These are phyloP conservation scores for Tetrapisispora namnaoensis DNA, from an alignment of 805 yeast genomes.

Conservation along the genomic window DNA sequence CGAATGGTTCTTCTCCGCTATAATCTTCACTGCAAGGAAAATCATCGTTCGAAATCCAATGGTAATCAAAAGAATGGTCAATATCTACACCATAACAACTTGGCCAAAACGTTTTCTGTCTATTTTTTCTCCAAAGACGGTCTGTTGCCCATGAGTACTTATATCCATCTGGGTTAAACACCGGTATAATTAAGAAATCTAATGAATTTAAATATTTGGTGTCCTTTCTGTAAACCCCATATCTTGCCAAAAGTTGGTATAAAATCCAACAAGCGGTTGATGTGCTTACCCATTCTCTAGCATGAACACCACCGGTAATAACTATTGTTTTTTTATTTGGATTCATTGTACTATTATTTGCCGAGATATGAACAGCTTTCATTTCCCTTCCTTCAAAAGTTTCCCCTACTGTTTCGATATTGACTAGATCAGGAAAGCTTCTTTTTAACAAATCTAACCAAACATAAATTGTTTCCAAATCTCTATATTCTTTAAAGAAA, in stretches of 20 bases:
- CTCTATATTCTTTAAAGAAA: conserved; percentile 64
- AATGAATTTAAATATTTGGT: conserved; percentile 42
- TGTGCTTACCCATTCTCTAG: conserved; percentile 82
- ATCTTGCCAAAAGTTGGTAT: conserved; percentile 38
- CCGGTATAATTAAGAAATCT: conserved; percentile 72
- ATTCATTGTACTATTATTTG: conserved; percentile 32
- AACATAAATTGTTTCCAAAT: conserved; percentile 54
- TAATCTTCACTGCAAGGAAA: conserved; percentile 79
- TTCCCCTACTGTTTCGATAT: conserved; percentile 57
- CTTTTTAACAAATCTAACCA: conserved; percentile 58
- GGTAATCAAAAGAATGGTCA: conserved; percentile 73
- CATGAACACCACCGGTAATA: conserved; percentile 78
- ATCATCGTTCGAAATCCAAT: conserved; percentile 51
- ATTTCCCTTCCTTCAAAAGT: conserved; percentile 68
- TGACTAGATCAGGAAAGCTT: conserved; percentile 56
- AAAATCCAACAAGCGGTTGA: conserved; percentile 55
- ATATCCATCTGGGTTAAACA: conserved; percentile 87
- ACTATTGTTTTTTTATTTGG: conserved; percentile 55
- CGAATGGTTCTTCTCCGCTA: conserved; percentile 66
- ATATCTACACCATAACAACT: conserved; percentile 76
- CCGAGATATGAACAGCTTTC: conserved; percentile 54
- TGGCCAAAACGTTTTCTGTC: conserved; percentile 62
- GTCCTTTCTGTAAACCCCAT: conserved; percentile 35
- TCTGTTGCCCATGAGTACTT: conserved; percentile 72
- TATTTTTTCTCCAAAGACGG: conserved; percentile 80